Evolutionary conservation across 192 early-diverging fungal genomes (phyloP), one percentile per base, ranked within the genome.

Genomic region (Coemansia umbellata): DNA sequence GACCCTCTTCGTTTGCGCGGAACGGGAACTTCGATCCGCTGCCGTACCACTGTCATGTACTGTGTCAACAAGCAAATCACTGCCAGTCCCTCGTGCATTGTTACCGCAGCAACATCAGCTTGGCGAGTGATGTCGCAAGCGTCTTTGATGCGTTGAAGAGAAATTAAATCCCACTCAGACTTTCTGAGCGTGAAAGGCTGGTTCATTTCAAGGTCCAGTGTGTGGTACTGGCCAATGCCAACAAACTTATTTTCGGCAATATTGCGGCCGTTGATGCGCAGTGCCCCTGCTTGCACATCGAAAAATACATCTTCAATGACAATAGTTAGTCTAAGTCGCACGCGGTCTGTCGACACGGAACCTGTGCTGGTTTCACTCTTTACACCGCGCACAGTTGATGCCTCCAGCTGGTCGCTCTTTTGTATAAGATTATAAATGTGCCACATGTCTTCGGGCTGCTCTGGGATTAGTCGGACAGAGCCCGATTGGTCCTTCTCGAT

Each of bases 371-470:
- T 82, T 66, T 95, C 92, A 11, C 85, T 88, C 17, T 94, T 91
- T 15, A 99, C 85, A 7, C 92, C 86, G 14, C 93, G 91, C 51
- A 96, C 81, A 13, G 94, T 94, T 8, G 90, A 84, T 9, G 91
- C 90, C 61, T 87, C 81, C 39, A 99, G 81, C 50, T 80, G 76
- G 82, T 99, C 97, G 47, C 87, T 89, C 53, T 85, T 79, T 24
- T 85, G 77, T 47, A 99, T 86, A 24, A 90, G 80, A 63, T 89
- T 92, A 77, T 95, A 94, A 28, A 88, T 81, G 74, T 95, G 93
- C 94, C 97, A 99, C 90, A 99, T 92, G 72, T 99, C 97, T 54
- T 99, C 94, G 42, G 85, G 66, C 55, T 97, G 91, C 60, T 97
- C 92, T 1, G 94, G 87, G 31, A 82, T 78, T 35, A 99, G 78